Evolutionary conservation across 371 early-diverging fungal species (phyloP).

Genomic region (Catenaria anguillulae): DNA sequence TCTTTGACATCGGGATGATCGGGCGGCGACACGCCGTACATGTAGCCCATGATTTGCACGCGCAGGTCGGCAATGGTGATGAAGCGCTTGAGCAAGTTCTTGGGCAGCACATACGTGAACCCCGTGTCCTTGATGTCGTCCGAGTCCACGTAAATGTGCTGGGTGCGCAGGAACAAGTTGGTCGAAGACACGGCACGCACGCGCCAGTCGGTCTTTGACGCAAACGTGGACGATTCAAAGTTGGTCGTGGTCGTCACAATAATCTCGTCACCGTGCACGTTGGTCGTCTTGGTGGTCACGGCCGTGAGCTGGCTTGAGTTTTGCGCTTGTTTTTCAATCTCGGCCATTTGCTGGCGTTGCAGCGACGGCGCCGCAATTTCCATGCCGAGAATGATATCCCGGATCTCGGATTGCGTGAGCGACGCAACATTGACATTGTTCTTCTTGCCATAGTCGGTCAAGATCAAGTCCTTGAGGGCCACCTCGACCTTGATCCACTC

Average conservation of each 20-base stretch:
- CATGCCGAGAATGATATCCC: conserved; percentile 98
- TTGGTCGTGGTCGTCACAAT: conserved; percentile 93
- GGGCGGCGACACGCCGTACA: conserved; percentile 86
- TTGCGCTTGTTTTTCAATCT: conserved; percentile 88
- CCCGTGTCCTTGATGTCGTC: conserved; percentile 86
- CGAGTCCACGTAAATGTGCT: conserved; percentile 87
- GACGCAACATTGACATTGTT: conserved; percentile 95
- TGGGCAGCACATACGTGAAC: conserved; percentile 89
- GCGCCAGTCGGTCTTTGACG: conserved; percentile 98
- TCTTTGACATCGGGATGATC: conserved; percentile 92
- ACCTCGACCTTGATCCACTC: conserved; percentile 98
- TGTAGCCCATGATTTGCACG: conserved; percentile 85
- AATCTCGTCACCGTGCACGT: conserved; percentile 96
- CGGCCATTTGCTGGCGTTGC: conserved; percentile 93
- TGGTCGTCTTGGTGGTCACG: conserved; percentile 86
- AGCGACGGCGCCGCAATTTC: conserved; percentile 93
- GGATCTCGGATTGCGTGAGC: conserved; percentile 90
- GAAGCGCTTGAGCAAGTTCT: conserved; percentile 89
- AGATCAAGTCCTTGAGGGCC: conserved; percentile 88
- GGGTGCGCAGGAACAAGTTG: conserved; percentile 83
- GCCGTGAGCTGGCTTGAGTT: conserved; percentile 87
- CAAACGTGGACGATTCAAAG: conserved; percentile 90
- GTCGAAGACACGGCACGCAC: conserved; percentile 88
- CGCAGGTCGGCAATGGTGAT: conserved; percentile 89
- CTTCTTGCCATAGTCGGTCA: conserved; percentile 96